Evolutionary conservation across 306 rosid species (phyloP).

Genomic region (Corylus avellana): DNA sequence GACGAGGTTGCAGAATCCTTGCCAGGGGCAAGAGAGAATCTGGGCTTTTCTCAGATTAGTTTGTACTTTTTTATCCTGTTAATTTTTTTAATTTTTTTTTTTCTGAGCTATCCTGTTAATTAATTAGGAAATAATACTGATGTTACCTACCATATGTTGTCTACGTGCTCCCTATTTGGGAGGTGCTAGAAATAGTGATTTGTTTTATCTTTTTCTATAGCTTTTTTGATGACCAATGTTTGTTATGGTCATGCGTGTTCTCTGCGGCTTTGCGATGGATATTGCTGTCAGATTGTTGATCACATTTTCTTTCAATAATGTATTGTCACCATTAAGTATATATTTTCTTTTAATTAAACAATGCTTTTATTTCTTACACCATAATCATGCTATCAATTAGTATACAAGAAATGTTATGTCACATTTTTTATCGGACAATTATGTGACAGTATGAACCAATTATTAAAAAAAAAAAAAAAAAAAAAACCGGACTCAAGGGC

Average conservation of each 20-base stretch:
- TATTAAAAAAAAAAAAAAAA: too few relatives aligned
- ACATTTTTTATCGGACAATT: too few relatives aligned
- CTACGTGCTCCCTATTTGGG: slow-evolving; percentile 18
- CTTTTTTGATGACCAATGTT: slow-evolving; percentile 2
- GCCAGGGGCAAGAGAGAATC: background rate
- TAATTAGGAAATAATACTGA: slow-evolving; percentile 17
- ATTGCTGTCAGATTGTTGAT: background rate
- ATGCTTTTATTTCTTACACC: background rate
- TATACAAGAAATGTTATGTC: too few relatives aligned
- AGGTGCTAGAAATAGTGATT: background rate
- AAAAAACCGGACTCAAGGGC: too few relatives aligned
- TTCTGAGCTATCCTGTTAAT: background rate
- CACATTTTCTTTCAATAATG: background rate
- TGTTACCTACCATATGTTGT: slow-evolving; percentile 10
- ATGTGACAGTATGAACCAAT: too few relatives aligned
- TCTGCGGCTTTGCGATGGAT: background rate
- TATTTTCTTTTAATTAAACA: background rate
- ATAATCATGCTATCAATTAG: too few relatives aligned
- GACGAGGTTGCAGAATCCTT: background rate
- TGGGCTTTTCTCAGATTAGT: background rate
- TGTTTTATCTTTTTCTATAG: background rate
- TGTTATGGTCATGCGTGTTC: background rate
- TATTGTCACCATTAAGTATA: background rate
- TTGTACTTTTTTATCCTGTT: slow-evolving; percentile 13
- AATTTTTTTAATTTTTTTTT: background rate